Base-by-base conservation (phyloP, 495 filamentous ascomycete genomes). In the Aeminium ludgeri region DNA sequence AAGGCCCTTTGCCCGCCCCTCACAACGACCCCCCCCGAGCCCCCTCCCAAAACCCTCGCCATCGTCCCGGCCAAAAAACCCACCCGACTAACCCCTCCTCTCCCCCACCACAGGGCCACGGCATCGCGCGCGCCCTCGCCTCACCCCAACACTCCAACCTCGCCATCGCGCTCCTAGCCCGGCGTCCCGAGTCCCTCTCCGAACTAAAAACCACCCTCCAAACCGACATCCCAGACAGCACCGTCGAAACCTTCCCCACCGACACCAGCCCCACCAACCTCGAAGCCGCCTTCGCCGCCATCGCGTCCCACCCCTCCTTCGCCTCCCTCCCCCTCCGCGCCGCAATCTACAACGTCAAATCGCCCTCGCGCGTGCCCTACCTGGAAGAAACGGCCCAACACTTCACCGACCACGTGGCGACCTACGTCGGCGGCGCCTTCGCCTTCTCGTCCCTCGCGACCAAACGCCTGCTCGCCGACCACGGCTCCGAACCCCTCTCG, bases 341-440 rank as follows among this genome's bases (percentile, higher is more conserved):
- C 17, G 61, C 62, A 3, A 55, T 70, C 30, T 68, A 56, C 57
- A 60, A 56, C 43, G 52, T 69, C 43, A 70, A 70, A 43, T 60
- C 67, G 45, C 50, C 54, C 5, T 46, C 42, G 20, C 60, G 62
- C 45, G 66, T 64, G 50, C 62, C 65, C 0, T 70, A 67, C 54
- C 49, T 67, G 52, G 45, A 61, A 33, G 66, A 66, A 50, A 66
- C 60, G 1, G 56, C 59, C 46, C 53, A 63, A 28, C 55, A 43
- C 38, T 67, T 67, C 52, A 61, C 51, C 2, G 48, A 60, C 5
- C 57, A 48, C 19, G 46, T 69, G 15, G 54, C 60, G 12, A 55
- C 54, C 0, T 69, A 67, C 41, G 56, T 57, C 8, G 61, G 61
- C 15, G 64, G 60, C 13, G 64, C 63, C 2, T 61, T 66, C 40